Evolutionary conservation across 2,329 filamentous ascomycete genomes (phyloP).

Genomic region (Onygena corvina): DNA sequence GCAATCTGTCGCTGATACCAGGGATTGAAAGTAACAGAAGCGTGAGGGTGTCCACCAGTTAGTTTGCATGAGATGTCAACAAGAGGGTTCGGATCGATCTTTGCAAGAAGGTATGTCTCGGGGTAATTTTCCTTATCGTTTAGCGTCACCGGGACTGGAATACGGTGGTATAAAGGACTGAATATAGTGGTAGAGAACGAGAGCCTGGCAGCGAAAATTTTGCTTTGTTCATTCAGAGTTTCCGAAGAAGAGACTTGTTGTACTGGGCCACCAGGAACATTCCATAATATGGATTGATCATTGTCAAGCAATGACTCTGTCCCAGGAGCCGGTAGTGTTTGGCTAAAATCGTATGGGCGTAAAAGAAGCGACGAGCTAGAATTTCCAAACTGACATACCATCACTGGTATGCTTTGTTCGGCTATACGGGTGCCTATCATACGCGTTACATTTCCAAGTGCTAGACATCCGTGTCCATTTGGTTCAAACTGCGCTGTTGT

Average conservation of each 20-base stretch:
- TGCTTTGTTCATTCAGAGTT: slow-evolving; percentile 28
- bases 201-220: slow-evolving; percentile 43
- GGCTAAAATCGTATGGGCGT: background rate
- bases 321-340: no score
- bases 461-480: slow-evolving; percentile 33
- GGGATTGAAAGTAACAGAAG: slow-evolving; percentile 48
- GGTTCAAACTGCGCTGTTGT: slow-evolving; percentile 26
- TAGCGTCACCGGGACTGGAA: slow-evolving; percentile 17
- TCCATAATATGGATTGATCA: slow-evolving; percentile 29
- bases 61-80: slow-evolving; percentile 32
- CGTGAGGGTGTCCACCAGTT: slow-evolving; percentile 39
- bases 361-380: slow-evolving; percentile 30
- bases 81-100: slow-evolving; percentile 30
- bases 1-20: slow-evolving; percentile 47
- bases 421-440: slow-evolving; percentile 21
- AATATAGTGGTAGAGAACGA: slow-evolving; percentile 38
- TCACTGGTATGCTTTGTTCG: slow-evolving; percentile 26
- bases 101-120: slow-evolving; percentile 16
- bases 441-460: slow-evolving; percentile 39
- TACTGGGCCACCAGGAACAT: slow-evolving; percentile 38
- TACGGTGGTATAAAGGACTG: slow-evolving; percentile 29
- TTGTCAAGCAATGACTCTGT: background rate
- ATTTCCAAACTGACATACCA: slow-evolving; percentile 19
- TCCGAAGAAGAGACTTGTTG: slow-evolving; percentile 44
- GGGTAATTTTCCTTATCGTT: background rate